A percentile compares a stretch with the other conserved stretches of the same genome.
phyloP scores from a whole-genome alignment of 805 yeast species.

The Spathaspora gorwiae region DNA sequence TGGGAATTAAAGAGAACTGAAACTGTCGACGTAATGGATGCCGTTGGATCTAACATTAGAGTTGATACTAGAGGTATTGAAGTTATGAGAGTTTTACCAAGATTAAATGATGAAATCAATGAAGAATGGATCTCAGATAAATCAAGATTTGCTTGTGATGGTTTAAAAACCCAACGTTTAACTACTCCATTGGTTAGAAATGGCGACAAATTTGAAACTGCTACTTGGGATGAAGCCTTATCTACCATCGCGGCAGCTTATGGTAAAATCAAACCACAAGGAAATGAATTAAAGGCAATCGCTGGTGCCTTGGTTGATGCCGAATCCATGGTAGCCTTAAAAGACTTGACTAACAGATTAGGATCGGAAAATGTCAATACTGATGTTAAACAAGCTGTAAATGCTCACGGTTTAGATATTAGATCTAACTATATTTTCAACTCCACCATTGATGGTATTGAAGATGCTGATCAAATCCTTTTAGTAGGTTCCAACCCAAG shows the following conservation, averaged over 20 bases:
- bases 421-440: constrained; percentile 79
- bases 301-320: constrained; percentile 82
- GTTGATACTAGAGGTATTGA: constrained; percentile 85
- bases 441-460: constrained; percentile 73
- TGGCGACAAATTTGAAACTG: constrained; percentile 64
- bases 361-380: constrained; percentile 79
- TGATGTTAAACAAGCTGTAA: constrained; percentile 56
- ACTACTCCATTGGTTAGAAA: constrained; percentile 73
- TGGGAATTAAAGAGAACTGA: constrained; percentile 92
- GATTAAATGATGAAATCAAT: constrained; percentile 79
- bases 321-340: constrained; percentile 75
- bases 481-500: constrained; percentile 85
- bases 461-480: constrained; percentile 76
- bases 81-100: constrained; percentile 82
- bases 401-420: constrained; percentile 64
- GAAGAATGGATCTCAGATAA: constrained; percentile 92
- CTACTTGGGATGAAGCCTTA: constrained; percentile 86
- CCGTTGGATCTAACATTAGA: constrained; percentile 74
- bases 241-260: constrained; percentile 62
- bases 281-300: constrained; percentile 72
- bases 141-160: constrained; percentile 81
- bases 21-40: constrained; percentile 80
- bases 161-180: constrained; percentile 78
- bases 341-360: constrained; percentile 69
- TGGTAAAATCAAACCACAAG: constrained; percentile 51